Conservation (phyloP, 2,329 filamentous ascomycete species). For the Sordariomycetes sp. region DNA sequence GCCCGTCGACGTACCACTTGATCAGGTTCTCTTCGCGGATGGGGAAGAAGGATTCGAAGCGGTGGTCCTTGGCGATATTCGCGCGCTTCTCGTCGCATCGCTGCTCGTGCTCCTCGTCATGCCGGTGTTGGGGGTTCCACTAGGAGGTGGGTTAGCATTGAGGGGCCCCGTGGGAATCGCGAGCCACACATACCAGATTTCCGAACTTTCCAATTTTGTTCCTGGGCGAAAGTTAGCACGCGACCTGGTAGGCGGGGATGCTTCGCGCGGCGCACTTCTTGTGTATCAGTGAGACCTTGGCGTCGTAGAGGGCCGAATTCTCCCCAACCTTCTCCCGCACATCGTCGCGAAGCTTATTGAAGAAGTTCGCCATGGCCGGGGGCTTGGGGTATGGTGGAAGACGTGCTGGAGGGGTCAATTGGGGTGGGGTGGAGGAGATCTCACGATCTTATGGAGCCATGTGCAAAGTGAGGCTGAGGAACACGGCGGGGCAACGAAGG, state of each 20-base stretch:
- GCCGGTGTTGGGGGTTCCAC: constrained; percentile 82
- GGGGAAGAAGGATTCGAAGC: constrained; percentile 86
- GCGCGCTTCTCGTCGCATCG: constrained; percentile 71
- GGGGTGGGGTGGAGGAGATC: not conserved
- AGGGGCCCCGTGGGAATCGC: not conserved
- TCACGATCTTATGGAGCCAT: not conserved
- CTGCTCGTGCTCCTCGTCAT: constrained; percentile 88
- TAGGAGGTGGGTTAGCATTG: constrained; percentile 14
- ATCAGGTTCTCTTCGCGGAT: constrained; percentile 74
- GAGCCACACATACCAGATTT: constrained; percentile 38
- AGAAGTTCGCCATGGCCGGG: not conserved
- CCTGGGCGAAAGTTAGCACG: constrained; percentile 11
- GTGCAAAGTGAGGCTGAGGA: not conserved
- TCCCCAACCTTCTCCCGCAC: not conserved
- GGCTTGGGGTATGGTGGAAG: not conserved
- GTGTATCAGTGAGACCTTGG: constrained; percentile 45
- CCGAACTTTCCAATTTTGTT: constrained; percentile 52
- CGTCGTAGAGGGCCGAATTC: constrained; percentile 31
- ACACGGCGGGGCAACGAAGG: not conserved
- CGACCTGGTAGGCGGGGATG: not conserved
- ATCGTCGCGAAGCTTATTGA: not conserved
- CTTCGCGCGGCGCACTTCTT: constrained; percentile 36
- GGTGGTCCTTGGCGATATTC: constrained; percentile 60
- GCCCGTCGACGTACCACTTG: constrained; percentile 96
- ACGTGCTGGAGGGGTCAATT: not conserved